Conservation (phyloP, 1,284 basidiomycete genomes). For the Tilletia walkeri region DNA sequence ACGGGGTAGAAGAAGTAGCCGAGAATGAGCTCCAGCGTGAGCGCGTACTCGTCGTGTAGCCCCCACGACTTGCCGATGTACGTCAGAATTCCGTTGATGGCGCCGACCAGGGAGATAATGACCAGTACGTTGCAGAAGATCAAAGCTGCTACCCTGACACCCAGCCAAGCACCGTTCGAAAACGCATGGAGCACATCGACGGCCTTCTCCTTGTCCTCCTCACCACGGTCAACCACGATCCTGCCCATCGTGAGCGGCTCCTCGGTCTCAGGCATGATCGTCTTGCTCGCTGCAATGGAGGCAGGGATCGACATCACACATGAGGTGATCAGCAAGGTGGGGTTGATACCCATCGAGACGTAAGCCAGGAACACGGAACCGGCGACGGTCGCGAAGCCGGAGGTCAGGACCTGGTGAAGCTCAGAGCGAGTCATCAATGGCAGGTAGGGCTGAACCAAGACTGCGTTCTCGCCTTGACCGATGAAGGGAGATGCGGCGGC, state of each 20-base stretch:
- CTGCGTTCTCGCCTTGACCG: conserved; percentile 50
- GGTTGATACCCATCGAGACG: conserved; percentile 74
- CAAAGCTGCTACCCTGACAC: conserved; percentile 78
- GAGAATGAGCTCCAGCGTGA: conserved; percentile 79
- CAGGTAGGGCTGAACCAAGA: conserved; percentile 68
- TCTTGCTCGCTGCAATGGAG: conserved; percentile 83
- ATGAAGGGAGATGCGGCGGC: conserved; percentile 88
- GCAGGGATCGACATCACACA: conserved; percentile 93
- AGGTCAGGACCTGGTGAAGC: conserved; percentile 83
- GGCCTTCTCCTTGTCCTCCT: conserved; percentile 59
- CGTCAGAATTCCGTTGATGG: conserved; percentile 79
- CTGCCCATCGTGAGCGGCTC: conserved; percentile 79
- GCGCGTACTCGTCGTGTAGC: conserved; percentile 63
- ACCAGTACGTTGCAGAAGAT: conserved; percentile 76
- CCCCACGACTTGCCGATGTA: conserved; percentile 86
- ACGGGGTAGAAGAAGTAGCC: conserved; percentile 82
- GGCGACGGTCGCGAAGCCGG: conserved; percentile 78
- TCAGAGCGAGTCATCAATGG: conserved; percentile 85
- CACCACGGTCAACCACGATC: conserved; percentile 73
- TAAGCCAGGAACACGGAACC: conserved; percentile 84
- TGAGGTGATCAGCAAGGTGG: conserved; percentile 77
- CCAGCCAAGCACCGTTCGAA: conserved; percentile 79
- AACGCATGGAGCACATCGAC: conserved; percentile 74
- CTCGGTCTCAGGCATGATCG: conserved; percentile 77
- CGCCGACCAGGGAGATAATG: conserved; percentile 70